These are phyloP conservation scores for Balamuthia mandrillaris DNA, from an alignment of 208 protist species.

Conservation along the genomic window DNA sequence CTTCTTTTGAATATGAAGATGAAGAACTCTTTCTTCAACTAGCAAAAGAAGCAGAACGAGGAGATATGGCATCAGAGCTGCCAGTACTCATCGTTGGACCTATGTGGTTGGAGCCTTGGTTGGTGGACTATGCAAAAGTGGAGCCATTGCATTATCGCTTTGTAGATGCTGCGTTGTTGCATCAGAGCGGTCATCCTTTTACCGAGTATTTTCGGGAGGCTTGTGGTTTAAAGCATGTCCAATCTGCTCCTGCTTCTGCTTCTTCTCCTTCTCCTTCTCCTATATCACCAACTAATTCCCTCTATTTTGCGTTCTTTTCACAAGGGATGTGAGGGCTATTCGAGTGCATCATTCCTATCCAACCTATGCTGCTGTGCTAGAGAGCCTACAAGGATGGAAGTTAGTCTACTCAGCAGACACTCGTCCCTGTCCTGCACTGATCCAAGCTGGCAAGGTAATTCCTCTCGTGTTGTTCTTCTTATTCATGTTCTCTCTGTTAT, in stretches of 20 bases:
- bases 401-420: conserved; percentile 88
- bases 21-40: background rate
- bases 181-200: background rate
- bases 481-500: too few relatives aligned
- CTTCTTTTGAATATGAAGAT: background rate
- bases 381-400: conserved; percentile 47
- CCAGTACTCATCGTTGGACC: background rate
- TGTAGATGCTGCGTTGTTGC: background rate
- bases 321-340: too few relatives aligned
- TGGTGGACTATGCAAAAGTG: background rate
- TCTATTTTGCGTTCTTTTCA: too few relatives aligned
- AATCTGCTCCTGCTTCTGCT: background rate
- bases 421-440: conserved; percentile 70
- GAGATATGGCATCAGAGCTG: too few relatives aligned
- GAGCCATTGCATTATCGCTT: background rate
- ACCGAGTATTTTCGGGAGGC: background rate
- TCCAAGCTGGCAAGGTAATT: conserved; percentile 70
- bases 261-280: too few relatives aligned
- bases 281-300: too few relatives aligned
- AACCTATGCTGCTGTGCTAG: background rate
- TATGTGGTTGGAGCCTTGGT: background rate
- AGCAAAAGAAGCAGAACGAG: background rate
- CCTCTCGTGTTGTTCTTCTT: too few relatives aligned
- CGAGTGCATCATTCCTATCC: background rate
- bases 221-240: background rate